Conservation (phyloP, 768 basidiomycete species). For the Pholiota microspora region DNA sequence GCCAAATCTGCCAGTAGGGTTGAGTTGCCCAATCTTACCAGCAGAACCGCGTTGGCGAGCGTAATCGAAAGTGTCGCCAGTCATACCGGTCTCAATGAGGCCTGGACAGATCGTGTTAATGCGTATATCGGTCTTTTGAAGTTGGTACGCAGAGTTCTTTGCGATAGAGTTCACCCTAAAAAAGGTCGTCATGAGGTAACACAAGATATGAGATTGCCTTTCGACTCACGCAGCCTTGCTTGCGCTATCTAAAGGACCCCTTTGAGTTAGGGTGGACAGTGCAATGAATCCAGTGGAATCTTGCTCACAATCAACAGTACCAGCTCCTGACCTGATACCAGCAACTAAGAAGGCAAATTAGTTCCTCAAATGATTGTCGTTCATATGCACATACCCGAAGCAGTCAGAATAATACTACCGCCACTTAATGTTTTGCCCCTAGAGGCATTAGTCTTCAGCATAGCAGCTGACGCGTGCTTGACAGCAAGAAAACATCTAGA, state of each 20-base stretch:
- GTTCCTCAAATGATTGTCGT: neutral
- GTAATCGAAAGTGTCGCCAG: constrained; percentile 67
- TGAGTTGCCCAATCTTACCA: constrained; percentile 79
- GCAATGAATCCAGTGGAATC: neutral
- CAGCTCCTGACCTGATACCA: constrained; percentile 80
- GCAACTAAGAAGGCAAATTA: constrained; percentile 53
- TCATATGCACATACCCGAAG: constrained; percentile 57
- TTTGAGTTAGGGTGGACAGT: too few relatives aligned
- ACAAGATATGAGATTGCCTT: too few relatives aligned
- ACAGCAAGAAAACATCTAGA: constrained; percentile 86
- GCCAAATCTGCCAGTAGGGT: constrained; percentile 82
- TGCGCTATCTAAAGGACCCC: constrained; percentile 73
- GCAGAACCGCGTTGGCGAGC: constrained; percentile 75
- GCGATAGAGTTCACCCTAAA: constrained; percentile 87
- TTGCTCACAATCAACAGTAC: constrained; percentile 73
- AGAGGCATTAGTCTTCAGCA: constrained; percentile 65
- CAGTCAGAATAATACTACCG: constrained; percentile 87
- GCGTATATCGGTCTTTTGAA: constrained; percentile 79
- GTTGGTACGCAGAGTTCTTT: constrained; percentile 76
- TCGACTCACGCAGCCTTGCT: constrained; percentile 85
- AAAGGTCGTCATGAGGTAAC: neutral
- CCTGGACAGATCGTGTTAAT: constrained; percentile 92
- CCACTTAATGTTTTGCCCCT: constrained; percentile 67
- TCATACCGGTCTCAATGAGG: constrained; percentile 94
- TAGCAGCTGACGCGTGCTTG: constrained; percentile 82